A percentile compares a stretch with the other conserved stretches of the same genome.
Evolutionary conservation across 495 filamentous ascomycete genomes (phyloP).

Genomic region (Melanomma pulvis-pyrius): DNA sequence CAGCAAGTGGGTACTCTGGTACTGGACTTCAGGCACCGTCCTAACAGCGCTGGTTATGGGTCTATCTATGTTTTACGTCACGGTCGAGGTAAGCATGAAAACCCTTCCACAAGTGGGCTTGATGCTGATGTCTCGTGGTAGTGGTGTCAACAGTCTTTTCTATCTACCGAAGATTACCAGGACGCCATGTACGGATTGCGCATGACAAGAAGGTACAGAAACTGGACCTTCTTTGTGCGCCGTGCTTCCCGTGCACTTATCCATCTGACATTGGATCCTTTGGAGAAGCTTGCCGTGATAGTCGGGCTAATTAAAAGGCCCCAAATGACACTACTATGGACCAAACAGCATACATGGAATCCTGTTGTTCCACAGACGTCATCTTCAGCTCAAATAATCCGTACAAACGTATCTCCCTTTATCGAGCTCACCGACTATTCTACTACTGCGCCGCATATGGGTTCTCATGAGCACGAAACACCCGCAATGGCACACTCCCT

Average conservation of each 20-base stretch:
- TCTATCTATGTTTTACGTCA: conserved; percentile 44
- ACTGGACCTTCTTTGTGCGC: conserved; percentile 11
- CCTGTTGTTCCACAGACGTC: not conserved
- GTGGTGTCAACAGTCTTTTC: conserved; percentile 31
- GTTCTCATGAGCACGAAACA: not conserved
- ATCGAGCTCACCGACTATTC: conserved; percentile 6
- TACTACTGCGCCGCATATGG: not conserved
- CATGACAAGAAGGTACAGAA: conserved; percentile 19
- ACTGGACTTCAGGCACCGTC: conserved; percentile 45
- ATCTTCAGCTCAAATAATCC: not conserved
- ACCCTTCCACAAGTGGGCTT: not conserved
- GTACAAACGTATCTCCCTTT: not conserved
- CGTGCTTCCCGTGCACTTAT: not conserved
- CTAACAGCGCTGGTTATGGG: conserved; percentile 42
- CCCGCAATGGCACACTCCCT: conserved; percentile 5
- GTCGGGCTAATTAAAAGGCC: not conserved
- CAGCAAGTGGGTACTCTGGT: conserved; percentile 26
- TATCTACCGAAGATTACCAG: conserved; percentile 17
- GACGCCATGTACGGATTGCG: conserved; percentile 13
- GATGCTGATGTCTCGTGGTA: not conserved
- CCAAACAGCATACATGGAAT: not conserved
- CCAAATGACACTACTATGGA: conserved; percentile 6
- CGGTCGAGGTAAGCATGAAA: conserved; percentile 7
- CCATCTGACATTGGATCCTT: not conserved
- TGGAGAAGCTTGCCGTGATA: not conserved